Evolutionary conservation across 257 asterid species (phyloP), one percentile per base, ranked within the genome.

Genomic region (Primulina tabacum): DNA sequence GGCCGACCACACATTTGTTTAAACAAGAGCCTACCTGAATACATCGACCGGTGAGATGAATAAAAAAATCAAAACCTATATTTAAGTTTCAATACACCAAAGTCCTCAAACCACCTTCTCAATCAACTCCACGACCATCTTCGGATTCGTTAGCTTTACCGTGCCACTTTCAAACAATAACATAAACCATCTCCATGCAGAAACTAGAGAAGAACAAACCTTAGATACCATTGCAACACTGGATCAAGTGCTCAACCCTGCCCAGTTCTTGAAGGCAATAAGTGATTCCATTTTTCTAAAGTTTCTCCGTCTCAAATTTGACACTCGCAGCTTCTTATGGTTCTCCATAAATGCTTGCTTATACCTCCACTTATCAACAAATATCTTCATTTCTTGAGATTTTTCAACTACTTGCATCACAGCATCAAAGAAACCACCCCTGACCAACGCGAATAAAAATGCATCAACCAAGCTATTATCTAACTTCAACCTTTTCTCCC

Each of bases 331-430:
- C 83, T 94, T 94, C 93, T 85, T 91, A 75, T 94, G 99, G 1
- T 71, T 85, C 88, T 94, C 99, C 99, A 94, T 94, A 83, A 87
- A 94, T 0, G 97, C 99, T 76, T 94, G 99, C 80, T 94, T 94
- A 82, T 84, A 89, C 87, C 95, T 89, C 99, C 97, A 89, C 76
- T 91, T 94, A 77, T 94, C 96, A 5, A 94, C 95, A 73, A 82
- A 94, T 64, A 91, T 86, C 76, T 75, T 91, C 91, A 75, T 74
- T 76, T 86, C 97, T 67, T 73, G 85, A 34, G 92, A 86, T 71
- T 82, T 87, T 81, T 89, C 95, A 69, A 91, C 96, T 4, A 94
- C 96, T 75, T 91, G 92, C 99, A 94, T 94, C 57, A 84, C 99
- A 6, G 99, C 95, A 66, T 94, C 97, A 77, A 94, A 94, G 81